Conservation (phyloP, 305 asterid genomes). For the Fraxinus baroniana region DNA sequence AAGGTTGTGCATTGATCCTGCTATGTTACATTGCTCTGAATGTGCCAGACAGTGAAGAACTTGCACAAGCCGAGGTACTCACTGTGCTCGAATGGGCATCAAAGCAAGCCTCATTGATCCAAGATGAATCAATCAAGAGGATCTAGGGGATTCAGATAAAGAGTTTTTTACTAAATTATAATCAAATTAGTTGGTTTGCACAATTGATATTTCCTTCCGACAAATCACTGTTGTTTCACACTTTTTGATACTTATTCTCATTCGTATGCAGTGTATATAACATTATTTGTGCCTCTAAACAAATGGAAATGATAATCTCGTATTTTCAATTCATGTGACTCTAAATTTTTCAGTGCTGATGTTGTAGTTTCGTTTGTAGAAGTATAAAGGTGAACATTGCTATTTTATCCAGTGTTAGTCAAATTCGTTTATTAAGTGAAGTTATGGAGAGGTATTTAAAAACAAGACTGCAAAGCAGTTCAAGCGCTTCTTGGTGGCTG, state of each 20-base stretch:
- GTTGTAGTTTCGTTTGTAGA: background rate
- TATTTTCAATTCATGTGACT: background rate
- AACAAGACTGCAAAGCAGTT: background rate
- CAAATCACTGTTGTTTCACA: no score
- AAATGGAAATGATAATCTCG: background rate
- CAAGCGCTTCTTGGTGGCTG: background rate
- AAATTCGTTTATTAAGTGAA: background rate
- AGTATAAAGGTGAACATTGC: background rate
- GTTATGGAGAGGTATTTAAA: background rate
- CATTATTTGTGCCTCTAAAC: background rate
- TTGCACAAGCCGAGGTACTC: constrained; percentile 26
- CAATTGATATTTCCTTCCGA: background rate
- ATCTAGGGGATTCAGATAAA: constrained; percentile 17
- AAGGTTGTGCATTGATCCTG: constrained; percentile 18
- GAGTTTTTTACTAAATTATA: background rate
- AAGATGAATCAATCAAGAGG: constrained; percentile 28
- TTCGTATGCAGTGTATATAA: background rate
- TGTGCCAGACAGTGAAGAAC: constrained; percentile 27
- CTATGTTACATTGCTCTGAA: constrained; percentile 26
- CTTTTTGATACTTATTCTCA: background rate
- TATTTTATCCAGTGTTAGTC: background rate
- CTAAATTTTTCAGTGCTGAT: background rate
- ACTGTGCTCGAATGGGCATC: constrained; percentile 30
- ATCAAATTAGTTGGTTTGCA: background rate
- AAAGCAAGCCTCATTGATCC: constrained; percentile 23